Evolutionary conservation across 768 basidiomycete species (phyloP).

Genomic region (Tylopilus sp.): DNA sequence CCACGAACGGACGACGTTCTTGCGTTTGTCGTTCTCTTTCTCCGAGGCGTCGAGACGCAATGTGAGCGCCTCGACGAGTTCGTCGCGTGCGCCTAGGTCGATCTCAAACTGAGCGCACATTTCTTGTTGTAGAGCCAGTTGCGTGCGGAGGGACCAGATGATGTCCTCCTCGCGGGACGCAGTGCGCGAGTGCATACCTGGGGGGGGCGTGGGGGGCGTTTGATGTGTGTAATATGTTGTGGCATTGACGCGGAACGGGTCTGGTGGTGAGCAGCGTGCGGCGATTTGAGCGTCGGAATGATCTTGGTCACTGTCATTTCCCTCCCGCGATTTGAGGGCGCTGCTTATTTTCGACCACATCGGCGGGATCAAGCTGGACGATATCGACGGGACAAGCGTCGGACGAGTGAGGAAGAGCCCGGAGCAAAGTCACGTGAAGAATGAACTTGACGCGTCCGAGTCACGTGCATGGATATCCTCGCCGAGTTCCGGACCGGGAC

Average conservation of each 20-base stretch:
- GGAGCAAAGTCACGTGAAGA: conserved; percentile 25
- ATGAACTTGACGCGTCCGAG: conserved; percentile 25
- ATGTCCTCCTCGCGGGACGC: conserved; percentile 69
- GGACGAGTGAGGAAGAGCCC: not conserved
- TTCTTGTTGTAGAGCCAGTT: conserved; percentile 72
- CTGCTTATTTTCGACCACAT: conserved; percentile 67
- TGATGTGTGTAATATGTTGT: conserved; percentile 77
- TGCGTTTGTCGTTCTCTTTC: conserved; percentile 61
- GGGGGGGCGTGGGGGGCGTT: conserved; percentile 62
- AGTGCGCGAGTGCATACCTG: conserved; percentile 49
- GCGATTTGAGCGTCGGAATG: conserved; percentile 25
- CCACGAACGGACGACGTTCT: conserved; percentile 53
- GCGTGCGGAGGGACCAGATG: conserved; percentile 71
- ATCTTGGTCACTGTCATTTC: conserved; percentile 18
- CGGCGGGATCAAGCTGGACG: not conserved
- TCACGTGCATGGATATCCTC: conserved; percentile 20
- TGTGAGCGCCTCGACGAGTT: conserved; percentile 60
- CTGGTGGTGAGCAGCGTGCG: conserved; percentile 45
- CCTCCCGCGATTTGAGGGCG: conserved; percentile 46
- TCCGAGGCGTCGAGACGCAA: conserved; percentile 53
- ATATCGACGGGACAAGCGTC: not conserved
- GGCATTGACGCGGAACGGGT: conserved; percentile 72
- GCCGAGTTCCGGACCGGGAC: not conserved
- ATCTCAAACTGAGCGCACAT: conserved; percentile 73
- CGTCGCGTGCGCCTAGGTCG: conserved; percentile 70